Evolutionary conservation across 2,329 filamentous ascomycete species (phyloP).

Genomic region (Pezicula carpinea): DNA sequence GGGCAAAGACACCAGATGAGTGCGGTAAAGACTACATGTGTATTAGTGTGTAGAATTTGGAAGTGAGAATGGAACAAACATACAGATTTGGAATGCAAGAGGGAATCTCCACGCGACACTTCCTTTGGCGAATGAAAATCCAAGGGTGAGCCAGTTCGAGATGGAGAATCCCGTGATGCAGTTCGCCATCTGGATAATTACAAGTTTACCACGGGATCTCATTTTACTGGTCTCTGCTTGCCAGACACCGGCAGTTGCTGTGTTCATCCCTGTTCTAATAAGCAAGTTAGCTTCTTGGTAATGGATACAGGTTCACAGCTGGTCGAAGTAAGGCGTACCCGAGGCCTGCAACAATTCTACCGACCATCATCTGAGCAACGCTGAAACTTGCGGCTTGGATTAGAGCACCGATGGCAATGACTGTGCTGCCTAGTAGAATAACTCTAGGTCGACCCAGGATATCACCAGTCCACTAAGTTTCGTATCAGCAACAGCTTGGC

Average conservation of each 20-base stretch:
- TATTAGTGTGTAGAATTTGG: conserved; percentile 13
- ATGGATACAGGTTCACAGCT: conserved; percentile 10
- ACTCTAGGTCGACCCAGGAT: conserved; percentile 49
- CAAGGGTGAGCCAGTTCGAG: conserved; percentile 33
- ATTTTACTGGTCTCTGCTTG: conserved; percentile 20
- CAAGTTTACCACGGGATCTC: conserved; percentile 17
- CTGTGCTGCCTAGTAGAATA: conserved; percentile 46
- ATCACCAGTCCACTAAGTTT: conserved; percentile 42
- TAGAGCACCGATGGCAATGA: conserved; percentile 19
- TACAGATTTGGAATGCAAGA: conserved; percentile 29
- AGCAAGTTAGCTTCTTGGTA: too few species aligned
- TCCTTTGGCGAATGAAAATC: conserved; percentile 25
- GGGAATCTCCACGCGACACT: conserved; percentile 29
- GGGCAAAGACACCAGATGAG: conserved; percentile 31
- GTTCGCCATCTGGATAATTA: conserved; percentile 37
- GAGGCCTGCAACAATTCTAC: conserved; percentile 28
- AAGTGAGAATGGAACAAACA: conserved; percentile 17
- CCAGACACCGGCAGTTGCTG: conserved; percentile 65
- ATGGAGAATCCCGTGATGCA: conserved; percentile 53
- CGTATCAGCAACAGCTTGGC: not conserved
- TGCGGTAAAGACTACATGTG: conserved; percentile 22
- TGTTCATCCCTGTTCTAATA: conserved; percentile 41
- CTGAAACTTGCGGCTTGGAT: conserved; percentile 29
- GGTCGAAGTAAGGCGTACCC: not conserved
- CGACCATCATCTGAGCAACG: conserved; percentile 36